Evolutionary conservation across 257 asterid genomes (phyloP).

Genomic region (Nicotiana paniculata): DNA sequence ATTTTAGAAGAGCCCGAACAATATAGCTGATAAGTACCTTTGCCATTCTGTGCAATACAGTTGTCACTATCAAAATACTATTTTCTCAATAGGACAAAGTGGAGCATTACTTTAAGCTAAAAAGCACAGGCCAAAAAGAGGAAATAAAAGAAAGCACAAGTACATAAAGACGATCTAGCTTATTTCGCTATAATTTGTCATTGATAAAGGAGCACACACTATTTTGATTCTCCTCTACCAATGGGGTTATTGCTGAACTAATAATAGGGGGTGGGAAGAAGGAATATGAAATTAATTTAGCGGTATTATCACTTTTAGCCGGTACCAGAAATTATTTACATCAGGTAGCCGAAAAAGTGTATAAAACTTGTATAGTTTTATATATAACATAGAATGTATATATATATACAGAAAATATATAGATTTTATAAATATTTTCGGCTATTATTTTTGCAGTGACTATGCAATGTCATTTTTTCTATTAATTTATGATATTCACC

Average conservation of each 20-base stretch:
- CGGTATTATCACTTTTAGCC: too few species aligned
- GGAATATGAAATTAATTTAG: neutral
- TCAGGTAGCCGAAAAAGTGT: too few species aligned
- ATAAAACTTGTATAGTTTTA: too few species aligned
- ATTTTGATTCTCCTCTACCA: neutral
- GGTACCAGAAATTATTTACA: too few species aligned
- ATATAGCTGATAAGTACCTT: neutral
- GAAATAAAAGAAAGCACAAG: neutral
- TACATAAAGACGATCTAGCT: neutral
- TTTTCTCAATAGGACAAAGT: neutral
- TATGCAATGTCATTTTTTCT: too few species aligned
- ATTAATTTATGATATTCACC: too few species aligned
- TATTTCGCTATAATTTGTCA: neutral
- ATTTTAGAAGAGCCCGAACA: too few species aligned
- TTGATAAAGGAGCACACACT: neutral
- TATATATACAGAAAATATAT: too few species aligned
- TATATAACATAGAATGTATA: too few species aligned
- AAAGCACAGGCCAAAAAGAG: neutral
- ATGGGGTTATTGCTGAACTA: neutral
- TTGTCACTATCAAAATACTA: neutral
- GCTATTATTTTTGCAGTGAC: too few species aligned
- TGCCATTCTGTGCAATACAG: neutral
- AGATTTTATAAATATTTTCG: too few species aligned
- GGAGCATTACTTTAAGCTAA: neutral
- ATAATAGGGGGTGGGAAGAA: neutral